These are phyloP conservation scores for Zymoseptoria tritici DNA, from an alignment of 2,329 filamentous ascomycete species.

Conservation along the genomic window DNA sequence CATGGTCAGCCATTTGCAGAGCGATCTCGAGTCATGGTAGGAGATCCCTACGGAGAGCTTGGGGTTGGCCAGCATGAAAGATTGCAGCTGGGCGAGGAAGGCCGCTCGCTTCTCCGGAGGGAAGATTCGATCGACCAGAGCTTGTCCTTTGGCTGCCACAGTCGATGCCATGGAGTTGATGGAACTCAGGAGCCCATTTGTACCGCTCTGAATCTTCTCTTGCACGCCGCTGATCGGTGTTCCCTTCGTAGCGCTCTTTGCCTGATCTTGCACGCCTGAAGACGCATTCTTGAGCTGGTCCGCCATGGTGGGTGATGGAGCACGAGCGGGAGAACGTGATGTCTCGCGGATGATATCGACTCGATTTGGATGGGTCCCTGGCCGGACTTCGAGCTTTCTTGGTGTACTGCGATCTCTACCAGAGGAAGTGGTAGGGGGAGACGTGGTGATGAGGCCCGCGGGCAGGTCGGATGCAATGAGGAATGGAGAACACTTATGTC, in stretches of 20 bases:
- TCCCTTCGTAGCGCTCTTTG: slow-evolving; percentile 15
- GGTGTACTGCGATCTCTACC: slow-evolving; percentile 14
- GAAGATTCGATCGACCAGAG: slow-evolving; percentile 46
- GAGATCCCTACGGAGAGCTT: slow-evolving; percentile 55
- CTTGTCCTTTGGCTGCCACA: slow-evolving; percentile 25
- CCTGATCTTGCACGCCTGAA: slow-evolving; percentile 13
- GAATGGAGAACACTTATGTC: not conserved
- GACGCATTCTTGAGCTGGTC: slow-evolving; percentile 17
- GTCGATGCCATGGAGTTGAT: slow-evolving; percentile 24
- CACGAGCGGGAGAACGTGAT: slow-evolving; percentile 15
- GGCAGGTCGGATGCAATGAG: not conserved
- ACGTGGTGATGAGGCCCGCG: slow-evolving; percentile 10
- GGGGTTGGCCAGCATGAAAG: slow-evolving; percentile 58
- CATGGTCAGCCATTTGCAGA: not conserved
- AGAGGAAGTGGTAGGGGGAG: slow-evolving; percentile 7
- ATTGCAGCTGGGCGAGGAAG: slow-evolving; percentile 46
- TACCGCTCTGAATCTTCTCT: slow-evolving; percentile 22
- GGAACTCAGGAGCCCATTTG: slow-evolving; percentile 22
- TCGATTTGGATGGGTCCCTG: slow-evolving; percentile 17
- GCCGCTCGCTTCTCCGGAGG: slow-evolving; percentile 54
- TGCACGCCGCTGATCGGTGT: slow-evolving; percentile 14
- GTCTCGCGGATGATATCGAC: slow-evolving; percentile 16
- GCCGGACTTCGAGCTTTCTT: slow-evolving; percentile 24
- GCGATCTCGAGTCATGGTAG: no score
- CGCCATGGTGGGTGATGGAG: slow-evolving; percentile 16